Base-by-base conservation (phyloP, 1,284 basidiomycete species). In the Ceratobasidium sp. region DNA sequence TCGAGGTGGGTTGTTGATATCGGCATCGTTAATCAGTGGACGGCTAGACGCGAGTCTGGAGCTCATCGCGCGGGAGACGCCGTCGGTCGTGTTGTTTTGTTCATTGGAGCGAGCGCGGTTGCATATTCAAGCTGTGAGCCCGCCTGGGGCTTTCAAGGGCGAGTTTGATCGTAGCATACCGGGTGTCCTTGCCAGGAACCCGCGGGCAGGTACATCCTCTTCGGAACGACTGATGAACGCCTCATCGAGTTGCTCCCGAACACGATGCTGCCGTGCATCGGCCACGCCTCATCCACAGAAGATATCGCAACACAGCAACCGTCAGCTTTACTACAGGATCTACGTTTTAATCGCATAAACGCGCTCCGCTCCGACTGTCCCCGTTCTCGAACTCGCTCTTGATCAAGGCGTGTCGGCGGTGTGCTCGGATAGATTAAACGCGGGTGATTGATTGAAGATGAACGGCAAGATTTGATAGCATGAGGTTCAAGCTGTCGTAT, bases 231-330 rank as follows among this genome's bases (percentile, higher is more conserved):
- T 51, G 7, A 75, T 68, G 78, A 74, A 76, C 82, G 82, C 24
- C 78, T 74, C 61, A 84, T 74, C 19, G 79, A 75, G 19, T 83
- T 79, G 43, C 81, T 76, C 1, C 78, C 53, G 76, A 84, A 84
- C 29, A 74, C 77, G 56, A 84, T 78, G 0, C 76, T 66, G 14
- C 84, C 83, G 11, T 51, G 41, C 0, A 75, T 64, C 1, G 80
- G 82, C 82, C 82, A 83, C 4, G 22, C 46, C 62, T 51, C 73
- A 41, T 49, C 46, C 39, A 19, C 22, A 3, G 9, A 13, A 16
- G 19, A 68, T 49, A 59, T 76, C 59, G 41, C 19, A 19, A 53
- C 1, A 7, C 34, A 51, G 24, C n/a, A 79, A 76, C 19, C 61
- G 65, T 79, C 64, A 13, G 76, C 76, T 43, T 80, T n/a, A n/a